Evolutionary conservation across 2,329 filamentous ascomycete genomes (phyloP).

Genomic region (Phialophora chinensis): DNA sequence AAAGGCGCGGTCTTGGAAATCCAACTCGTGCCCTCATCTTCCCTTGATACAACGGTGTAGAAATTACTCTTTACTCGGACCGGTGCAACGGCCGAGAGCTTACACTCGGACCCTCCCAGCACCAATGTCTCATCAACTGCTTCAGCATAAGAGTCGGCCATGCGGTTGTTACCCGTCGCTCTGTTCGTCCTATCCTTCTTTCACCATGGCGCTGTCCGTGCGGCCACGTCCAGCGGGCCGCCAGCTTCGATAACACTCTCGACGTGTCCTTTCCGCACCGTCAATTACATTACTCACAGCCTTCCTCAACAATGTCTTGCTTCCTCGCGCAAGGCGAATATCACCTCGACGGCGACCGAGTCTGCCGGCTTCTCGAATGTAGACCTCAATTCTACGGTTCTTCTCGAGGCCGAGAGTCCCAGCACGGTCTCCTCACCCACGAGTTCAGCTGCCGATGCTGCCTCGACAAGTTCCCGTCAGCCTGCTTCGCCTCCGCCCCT

Average conservation of each 20-base stretch:
- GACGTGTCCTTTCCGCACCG: constrained; percentile 63
- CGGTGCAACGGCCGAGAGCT: neutral
- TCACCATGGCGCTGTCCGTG: neutral
- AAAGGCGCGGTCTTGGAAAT: neutral
- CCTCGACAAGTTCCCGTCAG: neutral
- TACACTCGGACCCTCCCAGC: neutral
- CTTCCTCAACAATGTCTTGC: constrained; percentile 77
- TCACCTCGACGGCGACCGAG: constrained; percentile 28
- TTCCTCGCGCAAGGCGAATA: constrained; percentile 47
- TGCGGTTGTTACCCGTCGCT: constrained; percentile 17
- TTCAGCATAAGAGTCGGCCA: constrained; percentile 6
- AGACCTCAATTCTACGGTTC: constrained; percentile 11
- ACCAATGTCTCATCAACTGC: constrained; percentile 3
- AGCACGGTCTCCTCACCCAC: neutral
- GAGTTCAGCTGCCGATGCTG: neutral
- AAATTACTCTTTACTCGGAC: neutral
- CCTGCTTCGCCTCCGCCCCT: neutral
- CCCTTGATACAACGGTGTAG: neutral
- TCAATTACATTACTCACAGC: constrained; percentile 82
- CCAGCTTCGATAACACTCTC: constrained; percentile 27
- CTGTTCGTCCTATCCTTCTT: constrained; percentile 21
- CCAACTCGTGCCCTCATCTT: neutral
- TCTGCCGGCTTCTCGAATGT: constrained; percentile 5
- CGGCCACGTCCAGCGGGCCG: constrained; percentile 12
- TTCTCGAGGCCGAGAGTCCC: constrained; percentile 1